Evolutionary conservation across 495 filamentous ascomycete genomes (phyloP), one percentile per base, ranked within the genome.

Genomic region (Hypoxylon lenormandii): DNA sequence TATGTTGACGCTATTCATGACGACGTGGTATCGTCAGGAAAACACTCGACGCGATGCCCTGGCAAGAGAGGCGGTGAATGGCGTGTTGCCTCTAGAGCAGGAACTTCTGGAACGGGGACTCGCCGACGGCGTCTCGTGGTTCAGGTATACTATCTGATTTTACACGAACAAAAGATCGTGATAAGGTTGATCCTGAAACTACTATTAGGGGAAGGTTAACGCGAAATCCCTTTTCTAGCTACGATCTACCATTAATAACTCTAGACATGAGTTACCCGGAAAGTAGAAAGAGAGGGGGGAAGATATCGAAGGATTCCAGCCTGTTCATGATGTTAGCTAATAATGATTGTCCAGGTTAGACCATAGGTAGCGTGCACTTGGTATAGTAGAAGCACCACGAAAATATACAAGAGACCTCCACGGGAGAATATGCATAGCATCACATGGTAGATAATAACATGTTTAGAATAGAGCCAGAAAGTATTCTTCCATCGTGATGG

Each of bases 11-110:
- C 76, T 85, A 21, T 75, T 84, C 26, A 88, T 91, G 70, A 79
- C 84, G 15, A 57, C 83, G n/a, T 90, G 87, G 55, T 78, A 88
- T 37, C 77, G 76, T 4, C 65, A 76, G 33, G 89, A 90, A 77
- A 91, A 91, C 67, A 66, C 69, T 1, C 74, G 80, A 6, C 63
- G 88, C 68, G 79, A 87, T 61, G 57, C 56, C 15, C 37, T 47
- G 0, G 68, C 73, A 36, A 42, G 69, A 18, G 72, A 69, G 10
- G 57, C 57, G 22, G 66, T 61, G 5, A 65, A 73, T 6, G 72
- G 72, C 11, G 72, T 77, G 40, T 79, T 80, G 72, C 78, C 78
- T 11, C 64, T 74, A 47, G 81, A 83, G 63, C 74, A 82, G 73
- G 82, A 79, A 66, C 40, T 61, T 15, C 11, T 74, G 3, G 80